Evolutionary conservation across 108 stramenopile species (phyloP).

Genomic region (Stephanodiscus minutulus): DNA sequence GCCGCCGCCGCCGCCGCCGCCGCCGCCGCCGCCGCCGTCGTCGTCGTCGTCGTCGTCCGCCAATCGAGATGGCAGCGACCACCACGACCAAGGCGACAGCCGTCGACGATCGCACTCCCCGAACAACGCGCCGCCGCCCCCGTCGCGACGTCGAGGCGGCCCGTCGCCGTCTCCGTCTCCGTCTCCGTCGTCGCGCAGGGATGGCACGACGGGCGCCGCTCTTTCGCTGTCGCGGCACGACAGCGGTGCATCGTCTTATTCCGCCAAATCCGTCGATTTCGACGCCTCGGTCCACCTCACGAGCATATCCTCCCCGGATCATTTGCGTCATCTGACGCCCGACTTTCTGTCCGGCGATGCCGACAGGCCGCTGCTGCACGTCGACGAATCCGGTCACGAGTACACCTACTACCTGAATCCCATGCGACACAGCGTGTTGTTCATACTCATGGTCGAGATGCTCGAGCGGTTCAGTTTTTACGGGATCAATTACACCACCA

Average conservation of each 20-base stretch:
- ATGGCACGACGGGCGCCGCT: background rate
- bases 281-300: slow-evolving; percentile 20
- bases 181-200: no score
- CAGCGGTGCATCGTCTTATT: background rate
- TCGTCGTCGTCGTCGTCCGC: background rate
- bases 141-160: background rate
- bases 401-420: slow-evolving; percentile 66
- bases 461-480: slow-evolving; percentile 86
- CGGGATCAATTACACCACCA: slow-evolving; percentile 84
- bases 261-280: background rate
- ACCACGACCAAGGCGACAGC: no score
- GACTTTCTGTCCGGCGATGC: slow-evolving; percentile 17
- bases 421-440: slow-evolving; percentile 68
- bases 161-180: no score
- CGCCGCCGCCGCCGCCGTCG: slow-evolving; percentile 10
- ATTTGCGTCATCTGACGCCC: slow-evolving; percentile 22
- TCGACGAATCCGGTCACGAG: slow-evolving; percentile 55
- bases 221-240: background rate
- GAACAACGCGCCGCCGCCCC: no score
- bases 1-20: slow-evolving; percentile 22
- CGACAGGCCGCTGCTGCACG: slow-evolving; percentile 57
- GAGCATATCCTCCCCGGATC: slow-evolving; percentile 27
- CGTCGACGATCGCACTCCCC: no score
- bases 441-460: slow-evolving; percentile 81
- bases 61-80: no score